These are phyloP conservation scores for Misopates orontium DNA, from an alignment of 257 asterid species.

Conservation along the genomic window DNA sequence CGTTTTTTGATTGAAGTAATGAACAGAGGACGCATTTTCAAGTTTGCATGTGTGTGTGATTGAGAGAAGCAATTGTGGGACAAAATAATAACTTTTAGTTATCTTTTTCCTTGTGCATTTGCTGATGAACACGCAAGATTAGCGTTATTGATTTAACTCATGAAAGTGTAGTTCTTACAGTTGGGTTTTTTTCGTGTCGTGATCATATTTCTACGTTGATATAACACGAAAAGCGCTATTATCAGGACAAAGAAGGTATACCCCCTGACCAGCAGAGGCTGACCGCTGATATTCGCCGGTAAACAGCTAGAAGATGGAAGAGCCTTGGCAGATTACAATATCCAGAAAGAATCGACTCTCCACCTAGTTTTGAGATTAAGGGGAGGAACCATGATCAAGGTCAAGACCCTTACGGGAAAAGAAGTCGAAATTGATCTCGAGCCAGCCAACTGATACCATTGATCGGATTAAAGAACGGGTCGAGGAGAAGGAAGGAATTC, in stretches of 20 bases:
- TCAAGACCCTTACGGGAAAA: conserved; percentile 68
- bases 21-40: too few relatives aligned
- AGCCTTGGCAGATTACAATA: conserved; percentile 47
- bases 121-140: background rate
- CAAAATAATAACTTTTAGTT: too few relatives aligned
- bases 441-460: conserved; percentile 68
- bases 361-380: conserved; percentile 67
- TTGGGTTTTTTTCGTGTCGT: background rate
- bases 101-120: too few relatives aligned
- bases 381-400: conserved; percentile 82
- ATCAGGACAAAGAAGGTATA: conserved; percentile 80
- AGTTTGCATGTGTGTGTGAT: too few relatives aligned
- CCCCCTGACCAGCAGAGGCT: conserved; percentile 48
- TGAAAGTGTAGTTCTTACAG: background rate
- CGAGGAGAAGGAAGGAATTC: conserved; percentile 84
- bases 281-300: conserved; percentile 51
- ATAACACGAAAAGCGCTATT: conserved; percentile 19
- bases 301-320: conserved; percentile 52
- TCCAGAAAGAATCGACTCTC: conserved; percentile 66
- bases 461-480: conserved; percentile 72
- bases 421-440: conserved; percentile 71
- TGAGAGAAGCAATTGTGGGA: too few relatives aligned
- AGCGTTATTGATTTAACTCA: too few relatives aligned
- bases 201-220: conserved; percentile 3
- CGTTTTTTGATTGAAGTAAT: too few relatives aligned